phyloP scores from a whole-genome alignment of 345 rosid species.

The Euphorbia pulcherrima region DNA sequence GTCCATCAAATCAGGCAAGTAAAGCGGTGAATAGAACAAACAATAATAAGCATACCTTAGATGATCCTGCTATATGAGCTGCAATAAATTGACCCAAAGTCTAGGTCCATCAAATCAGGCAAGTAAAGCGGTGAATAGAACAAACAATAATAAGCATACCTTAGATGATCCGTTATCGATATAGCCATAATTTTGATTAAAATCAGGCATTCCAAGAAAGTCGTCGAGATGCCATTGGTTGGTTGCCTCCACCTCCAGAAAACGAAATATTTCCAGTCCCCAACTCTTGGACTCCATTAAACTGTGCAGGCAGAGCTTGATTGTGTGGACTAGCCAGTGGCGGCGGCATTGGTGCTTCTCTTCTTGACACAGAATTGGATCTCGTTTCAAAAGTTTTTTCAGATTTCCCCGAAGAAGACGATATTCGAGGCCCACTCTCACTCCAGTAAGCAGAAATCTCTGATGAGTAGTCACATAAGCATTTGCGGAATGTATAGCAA shows the following conservation, averaged over 20 bases:
- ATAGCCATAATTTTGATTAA: slow-evolving; percentile 55
- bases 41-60: too few relatives aligned
- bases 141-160: too few relatives aligned
- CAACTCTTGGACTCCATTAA: slow-evolving; percentile 30
- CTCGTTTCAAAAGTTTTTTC: slow-evolving; percentile 46
- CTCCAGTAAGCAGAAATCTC: slow-evolving; percentile 87
- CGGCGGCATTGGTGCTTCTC: slow-evolving; percentile 23
- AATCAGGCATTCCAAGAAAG: slow-evolving; percentile 56
- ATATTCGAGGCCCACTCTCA: slow-evolving; percentile 80
- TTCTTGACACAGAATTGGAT: slow-evolving; percentile 32
- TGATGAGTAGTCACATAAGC: slow-evolving; percentile 76
- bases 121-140: too few relatives aligned
- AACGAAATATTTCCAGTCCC: slow-evolving; percentile 37
- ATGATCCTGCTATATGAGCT: too few relatives aligned
- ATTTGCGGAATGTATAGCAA: slow-evolving; percentile 74
- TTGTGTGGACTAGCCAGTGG: slow-evolving; percentile 30
- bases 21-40: too few relatives aligned
- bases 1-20: too few relatives aligned
- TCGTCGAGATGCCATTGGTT: slow-evolving; percentile 85
- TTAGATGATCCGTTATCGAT: slow-evolving; percentile 75
- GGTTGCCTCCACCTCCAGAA: slow-evolving; percentile 67
- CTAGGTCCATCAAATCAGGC: too few relatives aligned
- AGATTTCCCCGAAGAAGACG: slow-evolving; percentile 50
- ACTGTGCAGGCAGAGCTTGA: slow-evolving; percentile 31
- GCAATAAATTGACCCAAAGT: too few relatives aligned